Base-by-base conservation (phyloP, 352 stramenopile species). In the Hyphochytrium catenoides region DNA sequence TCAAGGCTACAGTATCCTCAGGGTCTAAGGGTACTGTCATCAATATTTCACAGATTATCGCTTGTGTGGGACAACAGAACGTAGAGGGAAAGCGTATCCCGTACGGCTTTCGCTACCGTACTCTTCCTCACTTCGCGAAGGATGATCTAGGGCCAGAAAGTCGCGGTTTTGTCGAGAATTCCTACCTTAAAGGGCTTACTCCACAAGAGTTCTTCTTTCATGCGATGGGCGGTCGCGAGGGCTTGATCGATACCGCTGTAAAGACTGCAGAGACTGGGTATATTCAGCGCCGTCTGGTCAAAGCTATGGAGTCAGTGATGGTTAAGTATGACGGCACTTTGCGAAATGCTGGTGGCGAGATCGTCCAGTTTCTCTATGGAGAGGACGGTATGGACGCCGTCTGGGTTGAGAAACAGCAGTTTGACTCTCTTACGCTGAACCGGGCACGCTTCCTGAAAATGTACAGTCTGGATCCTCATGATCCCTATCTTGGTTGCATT, bases 31-130 rank as follows among this genome's bases (percentile, higher is more conserved):
- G 92, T 39, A 94, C 76, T 8, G 94, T 95, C 51, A 95, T 98
- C 51, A 99, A 99, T 56, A 97, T 99, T 48, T 96, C 87, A 26
- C 92, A 99, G 64, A 99, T 99, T 74, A 96, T 98, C 65, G 91
- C 88, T 41, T 96, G 85, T 58, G 86, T 97, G 19, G 89, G 89
- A 47, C 89, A 97, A 47, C 89, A 97, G 52, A 96, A 96, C 54
- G 85, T 97, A 28, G 83, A 95, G 75, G 79, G 89, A 36, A 94
- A 95, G 56, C 77, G 89, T 46, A 97, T 97, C 50, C 83, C 81
- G 17, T 95, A 76, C 57, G 87, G 60, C 35, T 96, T 75, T 73
- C 89, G 60, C 49, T 94, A 65, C 60, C 86, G 57, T 52, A 99
- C 74, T 68, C 89, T 86, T 62, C 87, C 56, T 63, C 95, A 91